These are phyloP conservation scores for Nitzschia sp. DNA, from an alignment of 108 stramenopile species.

Conservation along the genomic window DNA sequence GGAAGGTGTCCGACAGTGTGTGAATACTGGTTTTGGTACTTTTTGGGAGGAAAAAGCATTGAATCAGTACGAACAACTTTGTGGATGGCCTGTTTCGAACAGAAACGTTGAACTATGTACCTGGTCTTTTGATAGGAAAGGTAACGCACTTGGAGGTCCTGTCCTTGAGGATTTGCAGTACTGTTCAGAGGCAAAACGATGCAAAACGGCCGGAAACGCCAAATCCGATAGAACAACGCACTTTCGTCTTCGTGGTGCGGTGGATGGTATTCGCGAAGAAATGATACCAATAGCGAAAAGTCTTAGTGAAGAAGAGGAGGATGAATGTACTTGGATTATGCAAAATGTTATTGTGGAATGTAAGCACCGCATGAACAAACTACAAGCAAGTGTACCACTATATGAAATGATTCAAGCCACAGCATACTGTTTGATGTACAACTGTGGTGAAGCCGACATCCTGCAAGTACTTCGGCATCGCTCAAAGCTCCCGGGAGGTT, in stretches of 20 bases:
- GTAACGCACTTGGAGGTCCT: neutral
- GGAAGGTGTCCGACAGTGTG: slow-evolving; percentile 44
- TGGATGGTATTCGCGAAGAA: slow-evolving; percentile 49
- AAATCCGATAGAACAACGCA: neutral
- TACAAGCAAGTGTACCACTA: slow-evolving; percentile 53
- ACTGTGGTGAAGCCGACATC: slow-evolving; percentile 61
- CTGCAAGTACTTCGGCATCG: slow-evolving; percentile 66
- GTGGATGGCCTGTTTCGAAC: slow-evolving; percentile 61
- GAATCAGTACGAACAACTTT: slow-evolving; percentile 60
- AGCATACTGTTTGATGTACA: slow-evolving; percentile 77
- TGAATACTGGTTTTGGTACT: slow-evolving; percentile 69
- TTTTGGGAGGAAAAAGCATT: slow-evolving; percentile 68
- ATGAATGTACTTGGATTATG: slow-evolving; percentile 49
- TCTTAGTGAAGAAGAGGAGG: slow-evolving; percentile 6
- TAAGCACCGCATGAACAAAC: slow-evolving; percentile 77
- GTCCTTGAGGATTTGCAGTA: neutral
- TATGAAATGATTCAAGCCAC: slow-evolving; percentile 82
- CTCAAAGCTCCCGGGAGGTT: neutral
- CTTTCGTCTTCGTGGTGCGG: slow-evolving; percentile 44
- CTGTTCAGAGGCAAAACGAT: too few relatives aligned
- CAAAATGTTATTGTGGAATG: slow-evolving; percentile 73
- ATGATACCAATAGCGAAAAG: slow-evolving; percentile 11
- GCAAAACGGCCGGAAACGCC: too few relatives aligned
- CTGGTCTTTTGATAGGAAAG: slow-evolving; percentile 57
- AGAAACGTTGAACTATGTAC: slow-evolving; percentile 57